A percentile compares a stretch with the other conserved stretches of the same genome.
Conservation (phyloP, 768 basidiomycete genomes). For the Boletus pseudo-olivaceus region DNA sequence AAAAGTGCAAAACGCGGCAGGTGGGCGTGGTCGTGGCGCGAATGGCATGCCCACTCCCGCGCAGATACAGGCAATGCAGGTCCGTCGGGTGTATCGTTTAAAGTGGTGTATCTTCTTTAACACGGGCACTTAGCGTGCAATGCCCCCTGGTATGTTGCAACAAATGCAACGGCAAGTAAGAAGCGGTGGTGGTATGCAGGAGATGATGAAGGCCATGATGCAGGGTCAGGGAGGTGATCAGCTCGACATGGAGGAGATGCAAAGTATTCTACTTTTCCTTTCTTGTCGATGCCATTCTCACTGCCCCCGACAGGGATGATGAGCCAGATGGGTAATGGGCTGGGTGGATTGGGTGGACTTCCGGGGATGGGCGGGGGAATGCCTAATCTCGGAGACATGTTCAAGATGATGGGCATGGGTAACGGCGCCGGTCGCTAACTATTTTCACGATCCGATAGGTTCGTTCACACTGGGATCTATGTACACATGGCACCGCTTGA, state of each 20-base stretch:
- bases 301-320: conserved; percentile 64
- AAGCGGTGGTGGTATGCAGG: conserved; percentile 86
- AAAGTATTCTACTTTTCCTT: conserved; percentile 48
- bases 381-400: conserved; percentile 72
- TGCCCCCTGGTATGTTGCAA: conserved; percentile 94
- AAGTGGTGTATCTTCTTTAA: conserved; percentile 2
- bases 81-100: conserved; percentile 32
- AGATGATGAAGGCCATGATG: conserved; percentile 99
- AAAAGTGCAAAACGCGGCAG: conserved; percentile 86
- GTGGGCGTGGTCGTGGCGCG: conserved; percentile 81
- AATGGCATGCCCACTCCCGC: conserved; percentile 90
- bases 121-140: conserved; percentile 57
- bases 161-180: conserved; percentile 85
- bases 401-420: conserved; percentile 89
- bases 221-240: conserved; percentile 89
- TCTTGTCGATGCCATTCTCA: conserved; percentile 5
- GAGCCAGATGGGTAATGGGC: conserved; percentile 72
- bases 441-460: conserved; percentile 6
- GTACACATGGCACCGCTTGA: conserved; percentile 17
- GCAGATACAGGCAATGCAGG: conserved; percentile 94
- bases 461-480: conserved; percentile 10
- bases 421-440: conserved; percentile 36
- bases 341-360: conserved; percentile 49
- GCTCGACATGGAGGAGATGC: conserved; percentile 93
- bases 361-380: conserved; percentile 57